These are phyloP conservation scores for Biscogniauxia mediterranea DNA, from an alignment of 2,329 filamentous ascomycete genomes.

Conservation along the genomic window DNA sequence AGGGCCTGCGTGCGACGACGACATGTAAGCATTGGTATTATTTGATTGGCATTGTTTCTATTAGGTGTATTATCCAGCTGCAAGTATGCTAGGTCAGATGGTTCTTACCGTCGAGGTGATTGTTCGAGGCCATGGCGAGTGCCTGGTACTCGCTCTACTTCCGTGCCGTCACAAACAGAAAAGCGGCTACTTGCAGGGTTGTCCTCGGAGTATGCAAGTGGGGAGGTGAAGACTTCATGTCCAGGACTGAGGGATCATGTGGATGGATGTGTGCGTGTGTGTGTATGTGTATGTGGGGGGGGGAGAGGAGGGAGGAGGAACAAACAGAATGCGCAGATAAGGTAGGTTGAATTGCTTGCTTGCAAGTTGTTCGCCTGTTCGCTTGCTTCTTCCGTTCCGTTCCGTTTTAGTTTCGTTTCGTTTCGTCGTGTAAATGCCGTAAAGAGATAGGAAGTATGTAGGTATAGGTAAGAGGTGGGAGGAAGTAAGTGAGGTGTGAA, in stretches of 20 bases:
- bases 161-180: slow-evolving; percentile 3
- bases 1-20: slow-evolving; percentile 22
- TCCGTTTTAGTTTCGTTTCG: background rate
- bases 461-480: too few relatives aligned
- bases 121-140: slow-evolving; percentile 35
- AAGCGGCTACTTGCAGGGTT: slow-evolving; percentile 17
- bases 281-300: background rate
- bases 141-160: slow-evolving; percentile 6
- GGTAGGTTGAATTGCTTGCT: background rate
- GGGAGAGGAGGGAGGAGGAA: background rate
- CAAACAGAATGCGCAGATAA: background rate
- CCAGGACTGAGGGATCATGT: slow-evolving; percentile 15
- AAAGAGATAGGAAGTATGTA: too few relatives aligned
- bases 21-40: slow-evolving; percentile 17
- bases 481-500: background rate
- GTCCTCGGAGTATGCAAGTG: slow-evolving; percentile 6
- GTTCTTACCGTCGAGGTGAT: slow-evolving; percentile 33
- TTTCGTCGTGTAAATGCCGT: background rate
- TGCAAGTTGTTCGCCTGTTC: too few relatives aligned
- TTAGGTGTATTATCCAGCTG: background rate
- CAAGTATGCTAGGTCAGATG: background rate
- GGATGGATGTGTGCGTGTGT: background rate
- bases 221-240: slow-evolving; percentile 13
- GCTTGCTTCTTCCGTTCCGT: too few relatives aligned
- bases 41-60: too few relatives aligned